These are phyloP conservation scores for Termitomyces sp. DNA, from an alignment of 768 basidiomycete species.

Conservation along the genomic window DNA sequence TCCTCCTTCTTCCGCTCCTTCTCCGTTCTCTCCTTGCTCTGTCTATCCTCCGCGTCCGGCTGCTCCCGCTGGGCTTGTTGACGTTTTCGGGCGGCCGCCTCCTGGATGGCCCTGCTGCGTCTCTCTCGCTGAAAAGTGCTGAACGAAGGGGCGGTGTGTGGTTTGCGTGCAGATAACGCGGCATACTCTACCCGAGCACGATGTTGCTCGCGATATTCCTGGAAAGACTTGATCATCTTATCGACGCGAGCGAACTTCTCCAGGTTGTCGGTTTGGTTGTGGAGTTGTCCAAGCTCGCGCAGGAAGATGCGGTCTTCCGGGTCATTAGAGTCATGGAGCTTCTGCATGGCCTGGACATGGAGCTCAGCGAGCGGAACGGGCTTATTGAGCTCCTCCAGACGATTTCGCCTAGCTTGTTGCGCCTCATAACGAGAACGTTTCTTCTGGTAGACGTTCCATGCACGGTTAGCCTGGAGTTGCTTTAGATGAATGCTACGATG, in stretches of 20 bases:
- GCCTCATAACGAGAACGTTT: constrained; percentile 2
- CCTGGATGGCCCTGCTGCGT: neutral
- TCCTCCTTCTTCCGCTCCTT: neutral
- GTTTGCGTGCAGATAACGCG: neutral
- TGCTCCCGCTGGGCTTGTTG: neutral
- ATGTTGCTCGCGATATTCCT: neutral
- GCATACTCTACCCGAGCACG: neutral
- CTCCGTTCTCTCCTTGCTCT: neutral
- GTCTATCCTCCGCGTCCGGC: neutral
- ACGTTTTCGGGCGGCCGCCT: neutral
- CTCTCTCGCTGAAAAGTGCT: constrained; percentile 4
- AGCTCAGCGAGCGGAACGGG: neutral
- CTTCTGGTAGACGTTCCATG: neutral
- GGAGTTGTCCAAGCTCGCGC: constrained; percentile 4
- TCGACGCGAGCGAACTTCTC: neutral
- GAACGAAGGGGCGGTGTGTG: neutral
- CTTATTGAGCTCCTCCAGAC: neutral
- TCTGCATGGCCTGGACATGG: neutral
- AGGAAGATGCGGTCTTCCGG: constrained; percentile 9
- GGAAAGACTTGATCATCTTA: neutral
- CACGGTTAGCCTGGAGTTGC: neutral
- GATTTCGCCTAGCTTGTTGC: neutral
- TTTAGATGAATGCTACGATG: constrained; percentile 1
- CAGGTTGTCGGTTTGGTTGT: constrained; percentile 2
- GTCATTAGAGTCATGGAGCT: neutral